Conservation (phyloP, 1,139 yeast genomes). For the Scheffersomyces quercinus region DNA sequence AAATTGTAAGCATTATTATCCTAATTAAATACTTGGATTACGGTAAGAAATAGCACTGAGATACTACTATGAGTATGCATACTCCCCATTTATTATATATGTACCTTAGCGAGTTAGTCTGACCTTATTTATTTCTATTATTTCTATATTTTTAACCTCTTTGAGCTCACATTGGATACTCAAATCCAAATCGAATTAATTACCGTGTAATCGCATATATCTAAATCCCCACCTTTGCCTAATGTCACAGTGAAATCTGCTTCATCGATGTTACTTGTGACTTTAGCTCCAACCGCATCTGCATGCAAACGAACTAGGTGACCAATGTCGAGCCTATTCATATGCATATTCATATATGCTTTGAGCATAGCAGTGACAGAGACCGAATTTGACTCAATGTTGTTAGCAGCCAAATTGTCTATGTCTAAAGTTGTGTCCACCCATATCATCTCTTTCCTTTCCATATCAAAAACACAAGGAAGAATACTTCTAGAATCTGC, state of each 20-base stretch:
- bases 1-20: too few species aligned
- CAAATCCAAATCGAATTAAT: slow-evolving; percentile 2
- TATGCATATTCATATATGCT: slow-evolving; percentile 1
- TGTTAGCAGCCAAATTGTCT: background rate
- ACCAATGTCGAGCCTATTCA: slow-evolving; percentile 1
- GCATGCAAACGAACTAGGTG: slow-evolving; percentile 6
- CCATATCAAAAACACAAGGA: slow-evolving; percentile 10
- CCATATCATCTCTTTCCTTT: slow-evolving; percentile 8
- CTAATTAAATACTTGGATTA: too few species aligned
- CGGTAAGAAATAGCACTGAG: too few species aligned
- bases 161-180: too few species aligned
- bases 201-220: slow-evolving; percentile 6
- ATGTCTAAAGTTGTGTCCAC: slow-evolving; percentile 4
- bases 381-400: slow-evolving; percentile 1
- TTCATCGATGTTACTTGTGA: slow-evolving; percentile 5
- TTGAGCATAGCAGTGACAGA: background rate
- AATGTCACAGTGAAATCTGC: slow-evolving; percentile 11
- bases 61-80: too few species aligned
- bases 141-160: too few species aligned
- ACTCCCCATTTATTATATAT: too few species aligned
- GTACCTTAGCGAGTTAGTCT: too few species aligned
- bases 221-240: slow-evolving; percentile 10
- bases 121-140: too few species aligned
- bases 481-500: background rate
- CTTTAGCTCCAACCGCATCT: slow-evolving; percentile 2